Conservation (phyloP, 2,329 filamentous ascomycete genomes). For the Botryotinia convoluta region DNA sequence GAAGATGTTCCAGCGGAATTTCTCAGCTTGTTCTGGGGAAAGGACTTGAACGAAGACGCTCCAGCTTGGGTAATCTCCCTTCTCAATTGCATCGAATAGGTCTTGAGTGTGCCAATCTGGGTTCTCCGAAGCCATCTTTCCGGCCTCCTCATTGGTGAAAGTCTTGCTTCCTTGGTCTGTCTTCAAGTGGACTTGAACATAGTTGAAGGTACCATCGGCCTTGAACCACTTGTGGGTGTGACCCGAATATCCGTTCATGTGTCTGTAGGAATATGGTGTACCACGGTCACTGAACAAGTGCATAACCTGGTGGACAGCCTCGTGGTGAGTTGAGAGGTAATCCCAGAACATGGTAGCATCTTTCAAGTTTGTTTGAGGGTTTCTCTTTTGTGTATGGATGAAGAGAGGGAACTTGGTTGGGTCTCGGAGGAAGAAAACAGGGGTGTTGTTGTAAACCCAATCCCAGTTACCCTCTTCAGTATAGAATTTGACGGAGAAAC, state of each 20-base stretch:
- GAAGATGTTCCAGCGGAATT: constrained; percentile 62
- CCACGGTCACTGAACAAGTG: constrained; percentile 64
- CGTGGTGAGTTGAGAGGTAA: constrained; percentile 57
- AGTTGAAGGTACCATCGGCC: constrained; percentile 62
- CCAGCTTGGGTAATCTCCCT: constrained; percentile 61
- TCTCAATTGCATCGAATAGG: constrained; percentile 60
- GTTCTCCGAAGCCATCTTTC: constrained; percentile 52
- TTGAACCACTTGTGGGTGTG: constrained; percentile 68
- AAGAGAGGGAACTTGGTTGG: constrained; percentile 72
- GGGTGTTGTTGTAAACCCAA: constrained; percentile 74
- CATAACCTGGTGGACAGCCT: constrained; percentile 63
- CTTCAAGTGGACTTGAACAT: constrained; percentile 64
- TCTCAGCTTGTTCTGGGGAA: constrained; percentile 59
- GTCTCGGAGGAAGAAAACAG: constrained; percentile 74
- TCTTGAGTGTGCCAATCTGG: constrained; percentile 64
- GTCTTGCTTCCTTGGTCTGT: constrained; percentile 61
- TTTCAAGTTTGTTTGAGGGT: constrained; percentile 68
- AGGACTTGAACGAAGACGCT: constrained; percentile 63
- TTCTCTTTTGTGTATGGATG: constrained; percentile 75
- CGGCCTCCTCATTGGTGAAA: constrained; percentile 56
- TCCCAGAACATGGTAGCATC: constrained; percentile 53
- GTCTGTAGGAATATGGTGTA: constrained; percentile 61
- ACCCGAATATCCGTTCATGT: constrained; percentile 67
- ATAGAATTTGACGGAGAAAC: constrained; percentile 69
- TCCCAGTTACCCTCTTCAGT: constrained; percentile 71